A percentile compares a stretch with the other conserved stretches of the same genome.
These are phyloP conservation scores for Saccharomyces hybrid DNA, from an alignment of 1,139 yeast species.

Conservation along the genomic window DNA sequence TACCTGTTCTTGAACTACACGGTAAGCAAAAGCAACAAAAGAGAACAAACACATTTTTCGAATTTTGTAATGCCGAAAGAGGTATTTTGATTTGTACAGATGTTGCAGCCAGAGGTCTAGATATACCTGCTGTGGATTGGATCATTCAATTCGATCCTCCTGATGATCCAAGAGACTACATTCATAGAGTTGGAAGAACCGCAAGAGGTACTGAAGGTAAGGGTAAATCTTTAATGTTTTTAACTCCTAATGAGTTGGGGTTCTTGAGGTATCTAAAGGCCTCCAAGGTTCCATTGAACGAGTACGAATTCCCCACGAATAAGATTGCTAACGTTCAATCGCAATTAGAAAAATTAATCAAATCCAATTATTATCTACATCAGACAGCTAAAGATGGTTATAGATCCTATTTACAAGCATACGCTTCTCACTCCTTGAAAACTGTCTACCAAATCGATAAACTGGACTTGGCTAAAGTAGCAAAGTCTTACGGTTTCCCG, in stretches of 20 bases:
- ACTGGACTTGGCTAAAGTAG: conserved; percentile 88
- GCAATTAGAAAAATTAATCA: conserved; percentile 83
- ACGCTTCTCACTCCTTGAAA: conserved; percentile 91
- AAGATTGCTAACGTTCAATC: conserved; percentile 95
- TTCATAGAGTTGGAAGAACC: conserved; percentile 97
- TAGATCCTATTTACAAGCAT: conserved; percentile 92
- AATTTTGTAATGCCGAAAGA: conserved; percentile 92
- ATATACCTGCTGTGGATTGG: conserved; percentile 97
- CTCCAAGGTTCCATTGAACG: conserved; percentile 94
- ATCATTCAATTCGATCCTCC: conserved; percentile 97
- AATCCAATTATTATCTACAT: conserved; percentile 88
- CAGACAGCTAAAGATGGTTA: conserved; percentile 97
- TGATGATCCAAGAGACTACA: conserved; percentile 97
- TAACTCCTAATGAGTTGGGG: conserved; percentile 90
- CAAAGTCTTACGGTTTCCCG: conserved; percentile 89
- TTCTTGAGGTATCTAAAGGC: conserved; percentile 90
- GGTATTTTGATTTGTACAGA: conserved; percentile 93
- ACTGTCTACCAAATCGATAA: conserved; percentile 95
- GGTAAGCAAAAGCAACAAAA: conserved; percentile 98
- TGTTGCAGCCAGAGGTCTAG: conserved; percentile 97
- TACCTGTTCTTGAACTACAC: conserved; percentile 92
- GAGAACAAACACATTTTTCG: conserved; percentile 95
- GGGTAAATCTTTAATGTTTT: conserved; percentile 91
- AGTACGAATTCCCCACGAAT: conserved; percentile 88
- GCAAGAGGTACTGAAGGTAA: conserved; percentile 91